Evolutionary conservation across 495 filamentous ascomycete genomes (phyloP).

Genomic region (Penicillium desertorum): DNA sequence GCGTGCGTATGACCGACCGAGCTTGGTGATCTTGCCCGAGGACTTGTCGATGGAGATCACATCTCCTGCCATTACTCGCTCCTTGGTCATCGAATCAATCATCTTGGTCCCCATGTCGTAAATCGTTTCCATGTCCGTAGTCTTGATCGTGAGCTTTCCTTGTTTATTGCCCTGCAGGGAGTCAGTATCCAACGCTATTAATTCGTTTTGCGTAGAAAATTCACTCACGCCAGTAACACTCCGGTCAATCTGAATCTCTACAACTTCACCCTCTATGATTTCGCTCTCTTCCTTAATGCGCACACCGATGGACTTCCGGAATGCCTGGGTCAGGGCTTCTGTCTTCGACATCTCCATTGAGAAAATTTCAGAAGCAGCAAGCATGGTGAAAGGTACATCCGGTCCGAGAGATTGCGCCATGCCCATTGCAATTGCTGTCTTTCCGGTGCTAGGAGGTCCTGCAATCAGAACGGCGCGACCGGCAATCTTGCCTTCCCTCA

Average conservation of each 20-base stretch:
- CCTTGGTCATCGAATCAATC: constrained; percentile 99
- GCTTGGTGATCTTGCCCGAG: constrained; percentile 93
- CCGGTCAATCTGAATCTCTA: constrained; percentile 98
- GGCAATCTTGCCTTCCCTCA: constrained; percentile 96
- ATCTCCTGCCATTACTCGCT: constrained; percentile 97
- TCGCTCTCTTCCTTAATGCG: constrained; percentile 98
- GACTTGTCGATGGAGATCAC: constrained; percentile 98
- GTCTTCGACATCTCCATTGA: constrained; percentile 99
- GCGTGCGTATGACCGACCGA: constrained; percentile 88
- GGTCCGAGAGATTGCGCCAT: constrained; percentile 94
- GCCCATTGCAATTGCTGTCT: constrained; percentile 98
- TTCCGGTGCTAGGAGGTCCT: constrained; percentile 95
- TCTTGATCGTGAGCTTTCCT: constrained; percentile 99
- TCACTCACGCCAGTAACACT: constrained; percentile 81
- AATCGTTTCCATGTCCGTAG: constrained; percentile 98
- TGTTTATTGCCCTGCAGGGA: constrained; percentile 74
- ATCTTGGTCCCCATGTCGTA: constrained; percentile 99
- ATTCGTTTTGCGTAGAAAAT: background rate
- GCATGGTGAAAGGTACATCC: constrained; percentile 94
- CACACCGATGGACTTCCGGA: constrained; percentile 94
- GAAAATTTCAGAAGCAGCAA: constrained; percentile 95
- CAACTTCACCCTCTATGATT: constrained; percentile 98
- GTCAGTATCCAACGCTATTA: constrained; percentile 22
- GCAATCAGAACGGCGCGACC: constrained; percentile 93
- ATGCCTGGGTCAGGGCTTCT: constrained; percentile 95